Evolutionary conservation across 2,329 filamentous ascomycete genomes (phyloP).

Genomic region (Thyridium curvatum): DNA sequence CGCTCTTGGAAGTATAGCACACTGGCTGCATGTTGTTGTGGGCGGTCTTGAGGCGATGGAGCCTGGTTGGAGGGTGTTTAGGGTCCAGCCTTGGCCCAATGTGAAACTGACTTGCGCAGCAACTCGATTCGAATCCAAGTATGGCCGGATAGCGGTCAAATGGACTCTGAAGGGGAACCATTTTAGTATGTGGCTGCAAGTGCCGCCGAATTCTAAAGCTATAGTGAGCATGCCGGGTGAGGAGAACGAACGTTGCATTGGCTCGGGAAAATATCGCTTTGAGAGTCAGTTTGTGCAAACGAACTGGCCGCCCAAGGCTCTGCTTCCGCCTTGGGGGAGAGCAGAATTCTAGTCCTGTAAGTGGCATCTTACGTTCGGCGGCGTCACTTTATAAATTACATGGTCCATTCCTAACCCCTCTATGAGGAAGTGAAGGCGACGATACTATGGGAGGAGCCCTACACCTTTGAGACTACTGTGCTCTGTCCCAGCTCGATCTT

Average conservation of each 20-base stretch:
- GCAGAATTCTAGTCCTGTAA: too few relatives aligned
- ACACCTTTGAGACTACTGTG: too few relatives aligned
- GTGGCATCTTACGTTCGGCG: too few relatives aligned
- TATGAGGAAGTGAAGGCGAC: too few relatives aligned
- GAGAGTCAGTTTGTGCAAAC: not conserved
- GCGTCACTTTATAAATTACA: too few relatives aligned
- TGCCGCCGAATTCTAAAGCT: conserved; percentile 10
- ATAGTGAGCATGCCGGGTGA: conserved; percentile 6
- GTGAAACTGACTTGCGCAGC: conserved; percentile 25
- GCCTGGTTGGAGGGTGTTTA: conserved; percentile 21
- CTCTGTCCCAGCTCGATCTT: too few relatives aligned
- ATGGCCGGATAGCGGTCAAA: conserved; percentile 20
- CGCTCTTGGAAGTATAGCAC: conserved; percentile 28
- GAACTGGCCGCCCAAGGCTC: too few relatives aligned
- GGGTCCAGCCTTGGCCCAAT: conserved; percentile 20
- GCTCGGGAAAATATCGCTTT: conserved; percentile 7
- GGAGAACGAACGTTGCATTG: conserved; percentile 1
- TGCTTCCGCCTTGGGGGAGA: too few relatives aligned
- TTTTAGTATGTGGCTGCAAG: conserved; percentile 8
- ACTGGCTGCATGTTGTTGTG: conserved; percentile 28
- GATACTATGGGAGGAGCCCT: too few relatives aligned
- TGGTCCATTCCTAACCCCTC: too few relatives aligned
- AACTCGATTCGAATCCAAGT: conserved; percentile 20
- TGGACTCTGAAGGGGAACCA: conserved; percentile 17
- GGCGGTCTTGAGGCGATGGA: conserved; percentile 19